phyloP scores from a whole-genome alignment of 768 basidiomycete genomes.

The Trametes cingulata region DNA sequence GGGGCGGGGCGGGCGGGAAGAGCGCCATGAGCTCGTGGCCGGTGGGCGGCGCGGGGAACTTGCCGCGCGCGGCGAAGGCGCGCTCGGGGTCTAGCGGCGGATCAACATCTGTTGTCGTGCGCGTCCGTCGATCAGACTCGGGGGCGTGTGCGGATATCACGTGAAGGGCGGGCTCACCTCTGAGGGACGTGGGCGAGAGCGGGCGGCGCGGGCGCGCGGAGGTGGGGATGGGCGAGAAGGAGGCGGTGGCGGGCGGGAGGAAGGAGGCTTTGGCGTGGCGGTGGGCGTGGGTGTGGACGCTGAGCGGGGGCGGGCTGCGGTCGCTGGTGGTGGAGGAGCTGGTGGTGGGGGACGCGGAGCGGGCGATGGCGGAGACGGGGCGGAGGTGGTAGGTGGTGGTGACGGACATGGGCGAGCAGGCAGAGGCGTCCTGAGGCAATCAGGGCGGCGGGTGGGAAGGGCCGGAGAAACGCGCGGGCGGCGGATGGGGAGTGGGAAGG shows the following conservation, averaged over 20 bases:
- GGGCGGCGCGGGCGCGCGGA: slow-evolving; percentile 50
- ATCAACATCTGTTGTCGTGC: slow-evolving; percentile 54
- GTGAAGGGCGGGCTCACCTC: slow-evolving; percentile 48
- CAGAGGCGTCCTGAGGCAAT: not conserved
- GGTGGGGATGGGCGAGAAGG: slow-evolving; percentile 35
- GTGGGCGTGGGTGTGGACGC: not conserved
- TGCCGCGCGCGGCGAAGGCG: slow-evolving; percentile 47
- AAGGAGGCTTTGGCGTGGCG: slow-evolving; percentile 2
- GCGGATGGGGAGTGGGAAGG: slow-evolving; percentile 7
- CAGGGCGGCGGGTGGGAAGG: slow-evolving; percentile 4
- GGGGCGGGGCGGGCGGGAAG: slow-evolving; percentile 73
- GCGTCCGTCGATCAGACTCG: not conserved
- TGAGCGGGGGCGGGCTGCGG: slow-evolving; percentile 35
- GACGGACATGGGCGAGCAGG: slow-evolving; percentile 16
- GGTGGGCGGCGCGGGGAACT: slow-evolving; percentile 74
- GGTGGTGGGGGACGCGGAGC: slow-evolving; percentile 55
- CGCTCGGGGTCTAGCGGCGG: slow-evolving; percentile 47
- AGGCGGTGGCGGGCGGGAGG: slow-evolving; percentile 20
- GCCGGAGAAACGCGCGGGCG: slow-evolving; percentile 4
- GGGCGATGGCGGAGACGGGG: slow-evolving; percentile 49
- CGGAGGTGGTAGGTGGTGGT: slow-evolving; percentile 51
- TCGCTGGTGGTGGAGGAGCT: slow-evolving; percentile 48
- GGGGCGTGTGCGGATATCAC: not conserved
- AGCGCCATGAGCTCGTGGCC: slow-evolving; percentile 86
- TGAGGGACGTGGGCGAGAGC: slow-evolving; percentile 61